These are phyloP conservation scores for Trichoderma lentiforme DNA, from an alignment of 2,329 filamentous ascomycete species.

Conservation along the genomic window DNA sequence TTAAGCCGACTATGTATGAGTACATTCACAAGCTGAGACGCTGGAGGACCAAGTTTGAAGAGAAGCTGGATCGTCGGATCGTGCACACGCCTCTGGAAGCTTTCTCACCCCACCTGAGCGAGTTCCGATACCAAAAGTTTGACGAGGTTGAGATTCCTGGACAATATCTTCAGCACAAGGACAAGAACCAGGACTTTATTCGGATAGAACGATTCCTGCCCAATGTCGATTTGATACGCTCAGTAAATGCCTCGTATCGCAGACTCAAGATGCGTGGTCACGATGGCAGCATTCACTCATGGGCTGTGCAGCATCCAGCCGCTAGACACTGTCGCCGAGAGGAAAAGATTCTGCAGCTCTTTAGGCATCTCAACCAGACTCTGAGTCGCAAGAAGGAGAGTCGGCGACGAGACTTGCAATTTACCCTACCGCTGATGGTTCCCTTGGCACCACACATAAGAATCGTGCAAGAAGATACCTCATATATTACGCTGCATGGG, in stretches of 20 bases:
- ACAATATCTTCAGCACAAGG: conserved; percentile 94
- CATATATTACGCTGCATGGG: conserved; percentile 89
- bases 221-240: conserved; percentile 87
- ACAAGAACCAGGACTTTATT: conserved; percentile 98
- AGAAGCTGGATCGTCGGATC: conserved; percentile 85
- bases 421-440: conserved; percentile 93
- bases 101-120: conserved; percentile 87
- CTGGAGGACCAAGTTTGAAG: conserved; percentile 97
- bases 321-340: conserved; percentile 89
- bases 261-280: conserved; percentile 94
- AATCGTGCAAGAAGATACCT: conserved; percentile 91
- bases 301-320: conserved; percentile 93
- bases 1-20: conserved; percentile 96
- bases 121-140: conserved; percentile 96
- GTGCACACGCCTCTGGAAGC: conserved; percentile 73
- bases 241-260: conserved; percentile 86
- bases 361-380: conserved; percentile 94
- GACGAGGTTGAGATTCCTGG: conserved; percentile 98
- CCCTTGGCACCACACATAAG: conserved; percentile 92
- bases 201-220: conserved; percentile 96
- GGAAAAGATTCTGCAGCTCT: conserved; percentile 91
- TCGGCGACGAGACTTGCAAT: conserved; percentile 87
- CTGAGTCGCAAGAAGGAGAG: conserved; percentile 92
- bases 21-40: conserved; percentile 96
- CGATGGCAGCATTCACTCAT: conserved; percentile 94